phyloP scores from a whole-genome alignment of 805 yeast genomes.

The Kodamaea laetipori region DNA sequence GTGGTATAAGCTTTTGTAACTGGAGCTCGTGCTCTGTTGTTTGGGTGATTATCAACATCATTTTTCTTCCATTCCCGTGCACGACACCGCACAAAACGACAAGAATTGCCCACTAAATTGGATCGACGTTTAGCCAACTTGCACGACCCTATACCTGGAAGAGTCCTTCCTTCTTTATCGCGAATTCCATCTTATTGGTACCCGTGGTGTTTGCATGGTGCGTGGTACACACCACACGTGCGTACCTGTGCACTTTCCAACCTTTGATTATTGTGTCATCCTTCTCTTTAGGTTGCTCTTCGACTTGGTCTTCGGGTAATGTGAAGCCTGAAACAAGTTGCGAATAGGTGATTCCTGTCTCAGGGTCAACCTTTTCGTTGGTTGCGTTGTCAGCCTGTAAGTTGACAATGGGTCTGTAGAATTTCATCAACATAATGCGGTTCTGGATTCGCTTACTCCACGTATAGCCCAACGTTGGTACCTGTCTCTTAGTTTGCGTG shows the following conservation, averaged over 20 bases:
- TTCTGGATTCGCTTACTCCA: slow-evolving; percentile 32
- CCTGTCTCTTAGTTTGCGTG: slow-evolving; percentile 20
- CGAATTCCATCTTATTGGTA: slow-evolving; percentile 19
- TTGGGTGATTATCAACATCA: slow-evolving; percentile 20
- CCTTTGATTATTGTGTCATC: slow-evolving; percentile 19
- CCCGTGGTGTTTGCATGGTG: slow-evolving; percentile 8
- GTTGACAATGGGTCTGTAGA: slow-evolving; percentile 27
- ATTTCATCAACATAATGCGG: slow-evolving; percentile 31
- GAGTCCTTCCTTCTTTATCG: slow-evolving; percentile 20
- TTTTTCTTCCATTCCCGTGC: slow-evolving; percentile 8
- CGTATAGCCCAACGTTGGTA: slow-evolving; percentile 37
- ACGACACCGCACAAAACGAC: slow-evolving; percentile 9
- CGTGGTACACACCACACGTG: slow-evolving; percentile 8
- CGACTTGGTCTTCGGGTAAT: not conserved
- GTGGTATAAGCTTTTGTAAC: slow-evolving; percentile 6
- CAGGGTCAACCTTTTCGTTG: slow-evolving; percentile 17
- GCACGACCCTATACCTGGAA: slow-evolving; percentile 3
- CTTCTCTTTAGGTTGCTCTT: slow-evolving; percentile 5
- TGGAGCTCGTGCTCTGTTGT: slow-evolving; percentile 11
- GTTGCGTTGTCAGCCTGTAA: not conserved
- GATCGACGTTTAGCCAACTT: not conserved
- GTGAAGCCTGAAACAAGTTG: slow-evolving; percentile 18
- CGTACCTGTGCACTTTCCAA: slow-evolving; percentile 31
- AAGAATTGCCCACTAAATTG: not conserved
- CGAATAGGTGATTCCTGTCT: slow-evolving; percentile 17